Base-by-base conservation (phyloP, 345 rosid species). In the Erucastrum elatum region DNA sequence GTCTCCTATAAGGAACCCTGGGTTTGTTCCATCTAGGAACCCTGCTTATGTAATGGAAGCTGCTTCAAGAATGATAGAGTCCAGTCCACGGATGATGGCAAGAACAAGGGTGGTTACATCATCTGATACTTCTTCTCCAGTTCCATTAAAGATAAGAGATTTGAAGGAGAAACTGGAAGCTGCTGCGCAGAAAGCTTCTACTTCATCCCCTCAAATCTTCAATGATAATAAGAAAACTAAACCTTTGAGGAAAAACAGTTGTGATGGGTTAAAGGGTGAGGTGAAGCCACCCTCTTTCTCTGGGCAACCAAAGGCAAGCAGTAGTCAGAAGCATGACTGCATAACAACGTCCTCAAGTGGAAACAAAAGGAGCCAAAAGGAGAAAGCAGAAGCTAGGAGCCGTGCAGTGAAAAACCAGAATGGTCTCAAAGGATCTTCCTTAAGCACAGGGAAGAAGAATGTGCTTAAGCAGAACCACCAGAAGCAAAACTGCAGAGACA, bases 41-140 rank as follows among this genome's bases (percentile, higher is more conserved):
- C 91, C 97, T 78, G 97, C 91, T 80, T 87, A 85, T 84, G 89
- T 95, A 39, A 95, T 95, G 99, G 99, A 95, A 88, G 98, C 93
- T 3, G 99, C 99, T 70, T 90, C 97, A 58, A 88, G 83, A 79
- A 91, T 93, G 69, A 87, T 95, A 1, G 96, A 89, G 64, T 83
- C 93, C 16, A 88, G 80, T 85, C 98, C 62, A 70, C 75, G 44
- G 84, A 87, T 69, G 88, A 85, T 72, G 61, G 81, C 82, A 70
- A 62, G 80, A 27, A 93, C 85, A 80, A 66, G 85, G 26, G 87
- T 83, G 74, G 80, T 87, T 84, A 76, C 91, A n/a, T 55, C 73
- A 0, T 80, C 84, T 25, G 87, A 94, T 70, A 74, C 91, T 49
- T 84, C 94, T 79, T 88, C 96, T 0, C 82, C 82, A 21, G 90